Conservation (phyloP, 352 stramenopile genomes). For the Pythium diclinum region DNA sequence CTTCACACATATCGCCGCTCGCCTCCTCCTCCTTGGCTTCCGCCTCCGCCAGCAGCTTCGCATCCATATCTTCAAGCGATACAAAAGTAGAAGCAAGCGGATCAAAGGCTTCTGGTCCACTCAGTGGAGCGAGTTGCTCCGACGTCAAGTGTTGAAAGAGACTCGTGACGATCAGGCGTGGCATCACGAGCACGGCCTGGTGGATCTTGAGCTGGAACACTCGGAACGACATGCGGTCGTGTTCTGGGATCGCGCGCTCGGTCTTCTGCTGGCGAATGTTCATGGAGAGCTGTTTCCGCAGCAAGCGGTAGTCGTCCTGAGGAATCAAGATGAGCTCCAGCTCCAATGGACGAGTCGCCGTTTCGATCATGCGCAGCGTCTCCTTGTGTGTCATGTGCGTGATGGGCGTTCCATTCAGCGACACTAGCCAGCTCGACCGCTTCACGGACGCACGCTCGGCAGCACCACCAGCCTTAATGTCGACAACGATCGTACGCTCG, state of each 20-base stretch:
- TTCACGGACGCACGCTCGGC: conserved; percentile 76
- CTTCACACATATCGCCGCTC: conserved; percentile 67
- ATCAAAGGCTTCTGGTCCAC: conserved; percentile 31
- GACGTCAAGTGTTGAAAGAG: conserved; percentile 79
- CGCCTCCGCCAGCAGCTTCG: conserved; percentile 53
- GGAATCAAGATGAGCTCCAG: conserved; percentile 71
- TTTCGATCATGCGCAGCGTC: conserved; percentile 83
- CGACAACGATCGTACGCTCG: conserved; percentile 85
- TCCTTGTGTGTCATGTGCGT: conserved; percentile 86
- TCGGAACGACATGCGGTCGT: conserved; percentile 84
- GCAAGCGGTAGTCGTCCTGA: conserved; percentile 64
- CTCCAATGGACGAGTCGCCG: conserved; percentile 59
- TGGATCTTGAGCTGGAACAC: conserved; percentile 86
- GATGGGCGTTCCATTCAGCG: conserved; percentile 69
- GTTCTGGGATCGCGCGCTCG: conserved; percentile 73
- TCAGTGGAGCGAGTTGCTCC: conserved; percentile 35
- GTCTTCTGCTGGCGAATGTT: conserved; percentile 86
- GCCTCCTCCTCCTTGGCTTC: conserved; percentile 58
- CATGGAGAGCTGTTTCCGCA: conserved; percentile 76
- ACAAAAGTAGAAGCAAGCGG: conserved; percentile 24
- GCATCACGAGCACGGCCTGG: conserved; percentile 70
- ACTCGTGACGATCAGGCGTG: conserved; percentile 53
- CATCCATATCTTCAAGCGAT: conserved; percentile 49
- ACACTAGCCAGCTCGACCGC: conserved; percentile 80
- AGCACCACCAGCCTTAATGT: conserved; percentile 80